These are phyloP conservation scores for Fusarium keratoplasticum DNA, from an alignment of 2,329 filamentous ascomycete species.

Conservation along the genomic window DNA sequence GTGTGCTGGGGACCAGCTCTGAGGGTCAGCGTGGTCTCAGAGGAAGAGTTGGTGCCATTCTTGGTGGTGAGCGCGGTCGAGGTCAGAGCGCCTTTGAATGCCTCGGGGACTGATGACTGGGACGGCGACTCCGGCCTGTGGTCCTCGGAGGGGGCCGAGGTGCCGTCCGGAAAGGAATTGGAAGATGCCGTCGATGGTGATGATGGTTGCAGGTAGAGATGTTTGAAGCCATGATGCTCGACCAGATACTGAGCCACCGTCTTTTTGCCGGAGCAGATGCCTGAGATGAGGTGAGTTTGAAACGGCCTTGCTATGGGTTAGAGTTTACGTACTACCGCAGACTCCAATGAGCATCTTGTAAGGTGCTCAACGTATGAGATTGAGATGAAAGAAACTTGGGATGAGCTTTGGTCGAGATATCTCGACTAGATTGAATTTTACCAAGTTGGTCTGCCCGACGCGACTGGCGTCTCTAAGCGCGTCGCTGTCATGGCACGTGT, in stretches of 20 bases:
- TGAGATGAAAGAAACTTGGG: not conserved
- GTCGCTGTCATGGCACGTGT: slow-evolving; percentile 25
- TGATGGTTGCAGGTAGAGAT: slow-evolving; percentile 67
- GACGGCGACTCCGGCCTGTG: slow-evolving; percentile 15
- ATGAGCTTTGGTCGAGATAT: not conserved
- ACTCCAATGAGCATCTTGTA: slow-evolving; percentile 78
- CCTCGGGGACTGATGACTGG: slow-evolving; percentile 21
- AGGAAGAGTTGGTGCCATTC: slow-evolving; percentile 39
- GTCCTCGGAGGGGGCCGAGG: slow-evolving; percentile 20
- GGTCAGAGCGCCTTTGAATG: slow-evolving; percentile 40
- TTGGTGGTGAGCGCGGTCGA: slow-evolving; percentile 45
- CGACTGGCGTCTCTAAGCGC: slow-evolving; percentile 35
- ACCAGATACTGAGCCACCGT: slow-evolving; percentile 90
- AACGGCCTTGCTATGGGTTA: not conserved
- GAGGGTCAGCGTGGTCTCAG: slow-evolving; percentile 43
- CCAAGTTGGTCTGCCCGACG: slow-evolving; percentile 17
- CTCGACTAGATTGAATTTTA: slow-evolving; percentile 14
- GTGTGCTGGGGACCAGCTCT: slow-evolving; percentile 45
- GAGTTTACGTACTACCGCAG: slow-evolving; percentile 71
- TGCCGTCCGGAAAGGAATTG: slow-evolving; percentile 13
- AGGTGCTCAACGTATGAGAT: not conserved
- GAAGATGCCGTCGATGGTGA: slow-evolving; percentile 7
- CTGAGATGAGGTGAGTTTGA: slow-evolving; percentile 57
- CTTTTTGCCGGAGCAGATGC: slow-evolving; percentile 92
- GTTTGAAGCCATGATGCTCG: slow-evolving; percentile 83